Base-by-base conservation (phyloP, 805 yeast genomes). In the Candida gorgasii region DNA sequence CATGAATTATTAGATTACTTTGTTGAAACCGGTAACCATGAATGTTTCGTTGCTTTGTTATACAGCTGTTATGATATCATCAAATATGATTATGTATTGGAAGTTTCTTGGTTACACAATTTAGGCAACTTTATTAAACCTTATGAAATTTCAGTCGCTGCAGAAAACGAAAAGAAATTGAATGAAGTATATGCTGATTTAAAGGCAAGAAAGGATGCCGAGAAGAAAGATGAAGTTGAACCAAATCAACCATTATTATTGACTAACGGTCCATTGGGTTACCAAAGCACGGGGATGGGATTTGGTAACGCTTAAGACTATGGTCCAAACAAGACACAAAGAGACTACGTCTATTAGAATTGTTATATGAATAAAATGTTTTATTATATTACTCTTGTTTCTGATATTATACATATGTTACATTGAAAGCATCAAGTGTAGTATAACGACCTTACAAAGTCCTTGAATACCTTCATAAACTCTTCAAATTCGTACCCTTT, bases 1-100 rank as follows among this genome's bases (percentile, higher is more conserved):
- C 92, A 88, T 63, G 98, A 93, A 46, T 72, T 88, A 50, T 72
- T 93, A 62, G 78, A 84, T 41, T 93, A 92, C 71, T 93, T 93
- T 64, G 97, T 93, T 46, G 97, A 92, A 56, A 88, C 95, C 29
- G 98, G 96, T 53, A 93, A 93, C 71, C 89, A 84, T 66, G 99
- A 93, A 72, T 87, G 96, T 57, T 86, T 89, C 61, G 85, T 89
- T 56, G 97, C 96, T 5, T 79, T 90, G 47, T 75, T 93, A 58
- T 93, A 84, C 69, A 72, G 88, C 5, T 87, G 95, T 57, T 93
- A 93, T 64, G 86, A 84, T 40, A 72, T 84, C 58, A 73, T 93
- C 51, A 79, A 80, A 40, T 81, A 80, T 51, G 99, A 93, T 58
- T 82, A 83, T 57, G 96, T 92, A 15, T 67, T 85, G 52, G 99